phyloP scores from a whole-genome alignment of 164 flowering plant genomes.

The Tinospora cordifolia region DNA sequence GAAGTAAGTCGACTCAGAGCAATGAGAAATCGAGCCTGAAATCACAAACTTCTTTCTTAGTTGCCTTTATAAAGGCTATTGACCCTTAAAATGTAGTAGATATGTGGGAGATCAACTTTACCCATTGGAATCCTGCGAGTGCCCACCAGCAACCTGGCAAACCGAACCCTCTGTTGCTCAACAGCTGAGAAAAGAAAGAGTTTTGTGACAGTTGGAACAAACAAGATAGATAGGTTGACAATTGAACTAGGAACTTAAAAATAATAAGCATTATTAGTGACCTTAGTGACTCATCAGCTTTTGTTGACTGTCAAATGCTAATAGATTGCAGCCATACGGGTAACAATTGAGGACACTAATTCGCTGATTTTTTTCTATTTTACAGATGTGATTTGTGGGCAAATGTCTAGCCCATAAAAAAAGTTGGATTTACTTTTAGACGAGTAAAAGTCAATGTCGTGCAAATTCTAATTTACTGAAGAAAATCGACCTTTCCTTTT shows the following conservation, averaged over 20 bases:
- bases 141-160: conserved; percentile 45
- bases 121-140: conserved; percentile 51
- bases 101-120: conserved; percentile 3
- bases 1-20: conserved; percentile 51
- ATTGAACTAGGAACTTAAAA: not conserved
- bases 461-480: not conserved
- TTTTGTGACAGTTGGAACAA: not conserved
- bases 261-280: too few species aligned
- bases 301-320: too few species aligned
- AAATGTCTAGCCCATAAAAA: too few species aligned
- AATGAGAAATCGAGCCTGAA: conserved; percentile 50
- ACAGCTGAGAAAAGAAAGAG: conserved; percentile 21
- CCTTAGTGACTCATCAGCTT: too few species aligned
- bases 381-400: too few species aligned
- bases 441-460: not conserved
- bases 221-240: not conserved
- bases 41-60: not conserved
- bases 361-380: too few species aligned
- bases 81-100: too few species aligned
- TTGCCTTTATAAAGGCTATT: too few species aligned
- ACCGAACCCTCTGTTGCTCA: conserved; percentile 34
- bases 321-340: too few species aligned
- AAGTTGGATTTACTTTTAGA: not conserved
- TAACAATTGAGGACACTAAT: too few species aligned
- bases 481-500: not conserved